These are phyloP conservation scores for Magnusiomyces sp. DNA, from an alignment of 1,139 yeast species.

Conservation along the genomic window DNA sequence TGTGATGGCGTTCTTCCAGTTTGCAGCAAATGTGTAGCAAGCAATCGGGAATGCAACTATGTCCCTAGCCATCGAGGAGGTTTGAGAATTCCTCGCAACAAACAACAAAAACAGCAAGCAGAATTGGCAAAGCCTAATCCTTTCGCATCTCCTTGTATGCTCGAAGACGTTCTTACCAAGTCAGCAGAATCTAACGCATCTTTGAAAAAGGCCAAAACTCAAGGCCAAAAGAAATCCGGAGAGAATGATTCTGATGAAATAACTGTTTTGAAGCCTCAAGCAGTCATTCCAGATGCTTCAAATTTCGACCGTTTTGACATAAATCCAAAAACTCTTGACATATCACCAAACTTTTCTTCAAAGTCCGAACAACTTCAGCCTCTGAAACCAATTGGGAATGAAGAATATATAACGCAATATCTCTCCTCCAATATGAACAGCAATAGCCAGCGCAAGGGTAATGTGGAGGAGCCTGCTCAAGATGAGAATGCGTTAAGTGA, in stretches of 20 bases:
- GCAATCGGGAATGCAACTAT: conserved; percentile 12
- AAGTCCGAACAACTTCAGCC: no score
- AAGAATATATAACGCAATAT: no score
- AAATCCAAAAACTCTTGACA: not conserved
- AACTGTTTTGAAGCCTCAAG: no score
- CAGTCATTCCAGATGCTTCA: no score
- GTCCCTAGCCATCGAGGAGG: conserved; percentile 16
- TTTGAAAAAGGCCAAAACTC: not conserved
- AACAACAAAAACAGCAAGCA: conserved; percentile 3
- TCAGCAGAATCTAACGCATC: not conserved
- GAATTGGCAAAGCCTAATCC: conserved; percentile 76
- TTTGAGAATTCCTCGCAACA: conserved; percentile 13
- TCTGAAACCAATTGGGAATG: no score
- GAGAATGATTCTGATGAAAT: no score
- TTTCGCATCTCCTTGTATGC: conserved; percentile 45
- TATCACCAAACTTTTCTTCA: not conserved
- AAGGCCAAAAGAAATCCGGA: no score
- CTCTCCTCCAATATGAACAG: no score
- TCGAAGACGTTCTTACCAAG: not conserved
- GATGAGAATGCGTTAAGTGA: conserved; percentile 9
- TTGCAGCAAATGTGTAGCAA: conserved; percentile 13
- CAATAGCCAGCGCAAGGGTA: no score
- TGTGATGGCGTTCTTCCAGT: conserved; percentile 15
- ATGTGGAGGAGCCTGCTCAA: not conserved
- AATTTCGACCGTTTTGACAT: no score